Conservation (phyloP, 139 green algal genomes). For the Diplosphaera chodatii region DNA sequence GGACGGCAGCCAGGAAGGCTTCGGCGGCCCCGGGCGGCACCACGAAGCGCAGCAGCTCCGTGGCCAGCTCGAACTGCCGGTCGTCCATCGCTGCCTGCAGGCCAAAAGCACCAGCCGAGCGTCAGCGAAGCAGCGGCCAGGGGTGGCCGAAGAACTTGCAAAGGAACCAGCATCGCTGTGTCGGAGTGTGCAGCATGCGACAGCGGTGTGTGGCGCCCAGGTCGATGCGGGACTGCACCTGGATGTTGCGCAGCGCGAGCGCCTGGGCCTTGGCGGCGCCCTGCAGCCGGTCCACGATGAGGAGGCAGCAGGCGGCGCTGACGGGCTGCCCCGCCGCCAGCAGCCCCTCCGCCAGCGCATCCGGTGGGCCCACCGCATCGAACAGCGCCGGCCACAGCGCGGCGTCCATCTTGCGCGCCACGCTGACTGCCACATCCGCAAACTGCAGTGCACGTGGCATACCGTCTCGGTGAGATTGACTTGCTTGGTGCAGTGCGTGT, state of each 20-base stretch:
- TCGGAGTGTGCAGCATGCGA: too few relatives aligned
- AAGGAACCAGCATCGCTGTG: too few relatives aligned
- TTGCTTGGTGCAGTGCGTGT: too few relatives aligned
- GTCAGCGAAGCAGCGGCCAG: too few relatives aligned
- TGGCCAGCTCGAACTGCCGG: conserved; percentile 57
- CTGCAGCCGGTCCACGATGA: conserved; percentile 76
- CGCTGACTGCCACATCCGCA: conserved; percentile 81
- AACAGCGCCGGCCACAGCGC: conserved; percentile 90
- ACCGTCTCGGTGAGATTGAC: too few relatives aligned
- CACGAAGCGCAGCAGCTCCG: conserved; percentile 78
- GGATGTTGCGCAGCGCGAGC: conserved; percentile 52
- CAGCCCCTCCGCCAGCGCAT: conserved; percentile 53
- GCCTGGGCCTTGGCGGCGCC: conserved; percentile 41
- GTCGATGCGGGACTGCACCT: not conserved
- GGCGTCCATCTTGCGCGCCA: conserved; percentile 93
- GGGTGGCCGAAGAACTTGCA: too few relatives aligned
- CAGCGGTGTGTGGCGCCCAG: too few relatives aligned
- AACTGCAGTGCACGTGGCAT: conserved; percentile 9
- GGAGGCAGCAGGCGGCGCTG: conserved; percentile 65
- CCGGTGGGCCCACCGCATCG: conserved; percentile 66
- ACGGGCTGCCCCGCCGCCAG: conserved; percentile 47
- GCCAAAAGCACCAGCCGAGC: too few relatives aligned
- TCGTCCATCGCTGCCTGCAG: conserved; percentile 45
- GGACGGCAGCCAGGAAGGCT: not conserved
- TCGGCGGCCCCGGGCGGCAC: conserved; percentile 44